These are phyloP conservation scores for Zea luxurians DNA, from an alignment of 176 grass and related monocot species.

Conservation along the genomic window DNA sequence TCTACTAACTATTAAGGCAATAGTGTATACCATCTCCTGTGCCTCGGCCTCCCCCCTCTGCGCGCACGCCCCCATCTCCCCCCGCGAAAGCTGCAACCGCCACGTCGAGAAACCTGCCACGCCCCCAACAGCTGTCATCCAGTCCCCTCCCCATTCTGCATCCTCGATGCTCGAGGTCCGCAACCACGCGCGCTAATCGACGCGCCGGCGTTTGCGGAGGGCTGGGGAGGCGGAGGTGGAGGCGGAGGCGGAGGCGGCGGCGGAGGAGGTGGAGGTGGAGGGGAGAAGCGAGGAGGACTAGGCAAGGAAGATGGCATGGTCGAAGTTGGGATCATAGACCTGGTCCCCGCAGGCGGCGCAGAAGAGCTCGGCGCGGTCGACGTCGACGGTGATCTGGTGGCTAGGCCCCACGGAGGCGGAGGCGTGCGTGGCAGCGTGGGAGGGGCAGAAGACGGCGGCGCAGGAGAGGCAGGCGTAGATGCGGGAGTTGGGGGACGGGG, in stretches of 20 bases:
- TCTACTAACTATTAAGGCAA: too few relatives aligned
- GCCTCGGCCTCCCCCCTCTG: too few relatives aligned
- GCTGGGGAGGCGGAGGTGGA: too few relatives aligned
- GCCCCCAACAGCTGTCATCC: too few relatives aligned
- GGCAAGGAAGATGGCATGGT: constrained; percentile 71
- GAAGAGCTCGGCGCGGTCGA: constrained; percentile 87
- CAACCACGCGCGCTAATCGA: too few relatives aligned
- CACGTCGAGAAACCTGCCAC: too few relatives aligned
- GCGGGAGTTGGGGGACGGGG: constrained; percentile 30
- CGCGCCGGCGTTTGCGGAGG: too few relatives aligned
- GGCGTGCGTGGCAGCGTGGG: constrained; percentile 60
- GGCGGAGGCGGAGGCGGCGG: not conserved
- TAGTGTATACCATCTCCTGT: too few relatives aligned
- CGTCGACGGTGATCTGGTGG: constrained; percentile 94
- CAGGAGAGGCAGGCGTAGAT: constrained; percentile 87
- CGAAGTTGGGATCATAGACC: constrained; percentile 91
- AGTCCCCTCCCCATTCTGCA: too few relatives aligned
- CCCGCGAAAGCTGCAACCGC: too few relatives aligned
- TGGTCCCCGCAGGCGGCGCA: constrained; percentile 82
- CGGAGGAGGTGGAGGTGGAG: not conserved
- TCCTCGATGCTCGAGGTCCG: too few relatives aligned
- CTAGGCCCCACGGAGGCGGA: constrained; percentile 38
- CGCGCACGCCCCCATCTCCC: too few relatives aligned
- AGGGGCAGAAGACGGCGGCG: constrained; percentile 67
- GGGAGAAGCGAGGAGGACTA: constrained; percentile 53